Base-by-base conservation (phyloP, 2,329 filamentous ascomycete species). In the Ophiostoma himal-ulmi region DNA sequence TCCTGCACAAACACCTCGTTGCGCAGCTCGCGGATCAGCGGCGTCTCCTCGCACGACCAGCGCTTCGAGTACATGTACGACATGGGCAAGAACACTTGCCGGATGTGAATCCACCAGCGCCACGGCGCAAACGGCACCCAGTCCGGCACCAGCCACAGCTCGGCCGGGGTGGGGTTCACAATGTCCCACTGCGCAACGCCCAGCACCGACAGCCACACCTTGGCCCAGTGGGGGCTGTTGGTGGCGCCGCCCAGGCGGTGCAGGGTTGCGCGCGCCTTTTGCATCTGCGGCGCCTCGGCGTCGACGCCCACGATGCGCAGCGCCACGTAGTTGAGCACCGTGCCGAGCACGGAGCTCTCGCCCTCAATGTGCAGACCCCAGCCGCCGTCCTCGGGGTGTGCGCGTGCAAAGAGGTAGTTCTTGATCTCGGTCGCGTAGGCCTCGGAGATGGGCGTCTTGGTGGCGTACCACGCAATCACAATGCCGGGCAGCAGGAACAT, bases 81-180 rank as follows among this genome's bases (percentile, higher is more conserved):
- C 93, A 98, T 97, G 5, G 94, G 91, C 67, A 97, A 79, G 76
- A 94, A 97, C n/a, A 99, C 94, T 80, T 91, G 89, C n/a, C 95
- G 92, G 79, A 97, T 97, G 76, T 99, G 95, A 76, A 98, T 92
- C 94, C 94, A 97, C 94, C 94, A 97, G 74, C 93, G 84, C 93
- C 93, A 96, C 0, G 94, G 94, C 5, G 93, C 89, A 76, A 97
- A 85, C 0, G 94, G 94, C 3, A 93, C 85, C 93, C 93, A 97
- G 78, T 97, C 92, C 0, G 94, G 94, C 3, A 97, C 81, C 57
- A 97, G 83, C 95, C 95, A 99, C 64, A 98, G 79, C 81, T 99
- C 95, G 0, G 95, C 92, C 0, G 95, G 95, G 1, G 95, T 89
- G 0, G 95, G 95, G 76, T 98, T 99, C 75, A 98, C 94, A 71